These are phyloP conservation scores for Phaeoacremonium minimum DNA, from an alignment of 2,329 filamentous ascomycete genomes.

Conservation along the genomic window DNA sequence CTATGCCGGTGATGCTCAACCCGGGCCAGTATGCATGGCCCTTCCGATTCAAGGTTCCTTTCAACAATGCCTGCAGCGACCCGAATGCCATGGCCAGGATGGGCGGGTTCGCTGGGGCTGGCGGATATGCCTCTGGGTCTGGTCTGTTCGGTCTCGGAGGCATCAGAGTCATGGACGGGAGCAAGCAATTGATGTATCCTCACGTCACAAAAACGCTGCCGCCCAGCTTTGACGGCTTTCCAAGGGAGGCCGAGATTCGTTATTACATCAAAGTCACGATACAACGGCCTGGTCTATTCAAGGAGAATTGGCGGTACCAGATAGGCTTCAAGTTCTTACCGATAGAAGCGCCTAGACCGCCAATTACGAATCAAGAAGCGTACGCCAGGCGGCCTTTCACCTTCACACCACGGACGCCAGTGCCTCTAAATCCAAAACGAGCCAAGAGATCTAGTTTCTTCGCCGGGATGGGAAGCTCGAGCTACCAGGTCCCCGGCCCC, in stretches of 20 bases:
- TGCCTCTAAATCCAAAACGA: constrained; percentile 17
- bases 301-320: constrained; percentile 76
- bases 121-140: constrained; percentile 40
- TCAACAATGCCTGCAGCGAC: constrained; percentile 69
- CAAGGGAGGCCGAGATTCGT: constrained; percentile 80
- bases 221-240: constrained; percentile 83
- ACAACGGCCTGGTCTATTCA: constrained; percentile 80
- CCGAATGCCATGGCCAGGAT: constrained; percentile 47
- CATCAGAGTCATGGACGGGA: constrained; percentile 59
- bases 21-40: constrained; percentile 71
- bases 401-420: constrained; percentile 40
- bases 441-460: background rate
- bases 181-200: constrained; percentile 54
- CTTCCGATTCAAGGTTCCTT: constrained; percentile 72
- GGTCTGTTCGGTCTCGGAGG: constrained; percentile 45
- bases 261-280: constrained; percentile 97
- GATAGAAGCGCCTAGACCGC: constrained; percentile 79
- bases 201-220: constrained; percentile 87
- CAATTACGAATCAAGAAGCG: constrained; percentile 66
- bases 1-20: constrained; percentile 48
- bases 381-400: constrained; percentile 72
- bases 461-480: constrained; percentile 17
- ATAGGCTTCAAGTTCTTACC: constrained; percentile 81
- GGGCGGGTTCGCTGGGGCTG: constrained; percentile 47
- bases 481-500: background rate